Evolutionary conservation across 257 asterid species (phyloP), one percentile per base, ranked within the genome.

Genomic region (Scutellaria baicalensis): DNA sequence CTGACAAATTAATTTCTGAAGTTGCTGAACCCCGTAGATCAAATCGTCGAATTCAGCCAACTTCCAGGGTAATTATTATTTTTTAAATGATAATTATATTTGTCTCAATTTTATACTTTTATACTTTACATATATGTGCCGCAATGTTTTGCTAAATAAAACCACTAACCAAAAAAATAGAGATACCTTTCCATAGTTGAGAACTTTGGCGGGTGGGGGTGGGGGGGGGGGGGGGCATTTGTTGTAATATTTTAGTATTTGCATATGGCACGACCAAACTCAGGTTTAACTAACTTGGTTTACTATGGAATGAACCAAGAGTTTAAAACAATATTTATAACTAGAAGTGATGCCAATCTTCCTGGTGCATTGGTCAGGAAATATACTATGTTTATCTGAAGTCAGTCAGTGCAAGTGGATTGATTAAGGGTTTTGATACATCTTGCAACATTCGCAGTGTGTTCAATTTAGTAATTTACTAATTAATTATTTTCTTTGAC

Each of bases 1-100:
- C 81, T 70, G 95, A 81, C 66, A 78, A 64, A 11, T 49, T 62
- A 54, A 60, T 23, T 48, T 79, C 92, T 50, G 90, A 88, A 67
- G 79, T 10, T 51, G 51, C 66, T 60, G 99, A 88, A 76, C 97
- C 98, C 45, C 96, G 99, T 69, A 84, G 99, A 77, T 95, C 99
- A 68, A 88, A 85, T 72, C 96, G 99, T 74, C 86, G 85, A 69
- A 95, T 89, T 79, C 98, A 92, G 82, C 99, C 99, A 27, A 95
- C 99, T 38, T 95, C 98, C 27, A 82, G 98, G 97, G 99, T 92
- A 82, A 80, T 6, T 16, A n/a, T n/a, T n/a, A n/a, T 60, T 13
- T 58, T 20, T 70, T 21, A 38, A 59, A 21, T 10, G 33, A 27
- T 17, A 58, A 59, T 9, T 14, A 11, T 14, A 31, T 56, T 40